These are phyloP conservation scores for Coelastrella sp. DNA, from an alignment of 139 green algal genomes.

Conservation along the genomic window DNA sequence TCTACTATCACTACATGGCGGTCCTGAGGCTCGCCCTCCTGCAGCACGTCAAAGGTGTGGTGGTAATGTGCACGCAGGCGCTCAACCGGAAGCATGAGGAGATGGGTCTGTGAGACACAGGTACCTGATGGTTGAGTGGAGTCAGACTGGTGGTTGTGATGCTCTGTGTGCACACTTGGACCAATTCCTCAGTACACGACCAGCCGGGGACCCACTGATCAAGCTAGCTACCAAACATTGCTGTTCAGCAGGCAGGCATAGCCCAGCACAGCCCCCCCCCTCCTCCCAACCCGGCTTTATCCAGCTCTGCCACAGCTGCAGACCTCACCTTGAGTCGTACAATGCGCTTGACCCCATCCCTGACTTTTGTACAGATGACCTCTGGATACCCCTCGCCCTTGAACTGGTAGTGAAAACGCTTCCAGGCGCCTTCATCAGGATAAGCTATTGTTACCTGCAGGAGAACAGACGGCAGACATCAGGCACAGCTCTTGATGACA, in stretches of 20 bases:
- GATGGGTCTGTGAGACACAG: too few relatives aligned
- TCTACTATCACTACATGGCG: conserved; percentile 99
- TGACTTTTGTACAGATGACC: conserved; percentile 98
- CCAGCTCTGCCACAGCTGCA: background rate
- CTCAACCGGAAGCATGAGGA: too few relatives aligned
- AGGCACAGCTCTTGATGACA: background rate
- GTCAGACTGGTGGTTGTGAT: too few relatives aligned
- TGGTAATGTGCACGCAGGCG: too few relatives aligned
- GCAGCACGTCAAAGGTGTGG: conserved; percentile 31
- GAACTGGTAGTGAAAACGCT: conserved; percentile 98
- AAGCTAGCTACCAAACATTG: background rate
- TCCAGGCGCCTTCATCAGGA: conserved; percentile 98
- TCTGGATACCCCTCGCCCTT: conserved; percentile 85
- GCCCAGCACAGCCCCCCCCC: background rate
- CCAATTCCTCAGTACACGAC: too few relatives aligned
- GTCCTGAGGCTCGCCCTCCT: conserved; percentile 89
- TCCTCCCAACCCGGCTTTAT: background rate
- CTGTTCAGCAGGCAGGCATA: too few relatives aligned
- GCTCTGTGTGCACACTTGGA: too few relatives aligned
- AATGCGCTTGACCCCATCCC: conserved; percentile 96
- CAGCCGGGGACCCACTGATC: background rate
- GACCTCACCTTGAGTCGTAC: conserved; percentile 84
- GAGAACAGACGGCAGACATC: background rate
- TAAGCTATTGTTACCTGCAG: conserved; percentile 94
- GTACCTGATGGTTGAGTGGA: too few relatives aligned